Evolutionary conservation across 108 stramenopile genomes (phyloP), one percentile per base, ranked within the genome.

Genomic region (Nannochloropsis gaditana): DNA sequence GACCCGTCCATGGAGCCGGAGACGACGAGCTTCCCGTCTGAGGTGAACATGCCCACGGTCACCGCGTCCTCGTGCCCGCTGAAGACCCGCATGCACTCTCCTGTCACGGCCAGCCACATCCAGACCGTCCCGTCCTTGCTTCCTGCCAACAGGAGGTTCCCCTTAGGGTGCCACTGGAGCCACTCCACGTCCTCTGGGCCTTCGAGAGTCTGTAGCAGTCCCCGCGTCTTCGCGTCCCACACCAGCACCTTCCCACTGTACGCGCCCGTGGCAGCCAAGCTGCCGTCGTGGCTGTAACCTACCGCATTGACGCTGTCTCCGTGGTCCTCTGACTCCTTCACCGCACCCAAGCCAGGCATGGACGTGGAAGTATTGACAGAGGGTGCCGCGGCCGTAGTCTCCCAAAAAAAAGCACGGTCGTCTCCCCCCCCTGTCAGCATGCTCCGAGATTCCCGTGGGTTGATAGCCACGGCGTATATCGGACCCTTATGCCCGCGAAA

Each of bases 121-220:
- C 98, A 99, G 41, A 95, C 91, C 9, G 97, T 99, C 11, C 95
- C 94, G 86, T 99, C 98, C 79, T 92, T 88, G 42, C 95, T 94
- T 83, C 98, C 98, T 9, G 94, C 94, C 83, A 97, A 87, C 59
- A 99, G 79, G 11, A 96, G 92, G 45, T 91, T 95, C 1, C 97
- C 97, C 84, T 93, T 92, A 41, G 96, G 96, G 93, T 99, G 98
- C 91, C 96, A 99, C 79, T 85, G 11, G 9, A 96, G 47, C 92
- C 95, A 99, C 84, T 99, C 97, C 9, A 99, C 92, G 92, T 99
- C 98, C 9, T 93, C 93, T 9, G 97, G 98, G 21, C 98, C 98
- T 81, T 99, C 98, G 42, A 97, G 90, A 9, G 90, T 90, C 41
- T 90, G 86, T 43, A 92, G 84, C 84, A 92, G 83, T 10, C 21